Percentiles rank a stretch among this genome's conserved stretches.
Evolutionary conservation across 2,329 filamentous ascomycete species (phyloP).

Genomic region (Ophiocordyceps polyrhachis-furcata): DNA sequence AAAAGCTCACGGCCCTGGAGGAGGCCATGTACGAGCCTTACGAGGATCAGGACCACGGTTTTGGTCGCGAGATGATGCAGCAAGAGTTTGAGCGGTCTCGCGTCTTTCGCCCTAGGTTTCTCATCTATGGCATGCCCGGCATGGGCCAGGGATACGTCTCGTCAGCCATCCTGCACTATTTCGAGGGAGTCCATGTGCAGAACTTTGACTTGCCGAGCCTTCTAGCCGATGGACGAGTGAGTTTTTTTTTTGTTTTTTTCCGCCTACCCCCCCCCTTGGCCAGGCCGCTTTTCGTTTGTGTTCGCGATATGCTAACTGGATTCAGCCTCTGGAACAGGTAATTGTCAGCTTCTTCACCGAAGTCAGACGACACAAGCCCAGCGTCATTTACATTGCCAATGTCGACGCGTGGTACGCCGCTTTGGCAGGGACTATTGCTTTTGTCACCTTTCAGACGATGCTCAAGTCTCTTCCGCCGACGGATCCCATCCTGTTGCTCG

Average conservation of each 20-base stretch:
- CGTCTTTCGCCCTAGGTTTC: constrained; percentile 71
- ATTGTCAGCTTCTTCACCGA: constrained; percentile 84
- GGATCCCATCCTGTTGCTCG: constrained; percentile 74
- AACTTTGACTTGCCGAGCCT: constrained; percentile 83
- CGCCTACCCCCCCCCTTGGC: too few species aligned
- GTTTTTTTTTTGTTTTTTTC: too few species aligned
- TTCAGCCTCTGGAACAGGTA: constrained; percentile 59
- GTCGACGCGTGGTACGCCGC: constrained; percentile 71
- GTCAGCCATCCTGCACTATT: constrained; percentile 68
- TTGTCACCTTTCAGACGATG: constrained; percentile 70
- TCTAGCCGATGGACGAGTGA: constrained; percentile 61
- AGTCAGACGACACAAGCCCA: constrained; percentile 84
- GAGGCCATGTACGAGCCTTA: constrained; percentile 86
- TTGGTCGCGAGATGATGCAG: constrained; percentile 58
- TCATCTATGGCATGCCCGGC: constrained; percentile 64
- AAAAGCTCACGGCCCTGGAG: constrained; percentile 74
- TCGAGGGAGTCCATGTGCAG: constrained; percentile 88
- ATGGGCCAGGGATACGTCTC: constrained; percentile 92
- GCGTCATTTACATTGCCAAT: constrained; percentile 85
- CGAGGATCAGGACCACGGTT: constrained; percentile 63
- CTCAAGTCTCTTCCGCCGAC: constrained; percentile 70
- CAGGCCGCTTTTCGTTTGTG: too few species aligned
- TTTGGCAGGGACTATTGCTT: constrained; percentile 41
- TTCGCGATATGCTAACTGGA: not conserved
- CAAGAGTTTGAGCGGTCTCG: constrained; percentile 74